Evolutionary conservation across 805 yeast genomes (phyloP).

Genomic region (Lipomyces yamadae): DNA sequence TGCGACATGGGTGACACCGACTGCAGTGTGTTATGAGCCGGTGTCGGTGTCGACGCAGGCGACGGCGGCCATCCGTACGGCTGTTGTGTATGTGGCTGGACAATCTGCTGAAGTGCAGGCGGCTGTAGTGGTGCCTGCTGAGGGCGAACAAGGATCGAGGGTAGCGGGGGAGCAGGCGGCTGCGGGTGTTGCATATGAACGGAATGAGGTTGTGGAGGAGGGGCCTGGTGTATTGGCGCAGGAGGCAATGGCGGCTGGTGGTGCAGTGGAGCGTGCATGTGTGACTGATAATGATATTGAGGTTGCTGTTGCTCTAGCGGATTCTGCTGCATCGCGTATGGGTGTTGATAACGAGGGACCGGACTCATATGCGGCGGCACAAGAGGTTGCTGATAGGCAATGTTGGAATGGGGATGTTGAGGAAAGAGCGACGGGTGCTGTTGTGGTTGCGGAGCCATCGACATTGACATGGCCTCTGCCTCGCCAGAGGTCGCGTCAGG

Average conservation of each 20-base stretch:
- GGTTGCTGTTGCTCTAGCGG: conserved; percentile 18
- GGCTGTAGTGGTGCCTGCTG: conserved; percentile 27
- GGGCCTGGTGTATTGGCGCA: conserved; percentile 10
- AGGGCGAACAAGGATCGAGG: conserved; percentile 10
- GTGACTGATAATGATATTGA: conserved; percentile 11
- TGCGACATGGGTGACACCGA: conserved; percentile 15
- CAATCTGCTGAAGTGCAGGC: conserved; percentile 25
- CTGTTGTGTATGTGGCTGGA: conserved; percentile 14
- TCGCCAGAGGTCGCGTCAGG: conserved; percentile 45
- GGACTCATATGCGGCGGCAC: conserved; percentile 6
- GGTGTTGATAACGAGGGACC: conserved; percentile 17
- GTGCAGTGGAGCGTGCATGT: conserved; percentile 8
- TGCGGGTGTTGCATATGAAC: conserved; percentile 27
- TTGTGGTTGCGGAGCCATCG: conserved; percentile 17
- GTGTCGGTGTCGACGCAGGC: conserved; percentile 55
- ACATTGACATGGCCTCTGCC: conserved; percentile 14
- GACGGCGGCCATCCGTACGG: conserved; percentile 51
- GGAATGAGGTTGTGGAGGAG: conserved; percentile 5
- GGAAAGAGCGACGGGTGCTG: conserved; percentile 7
- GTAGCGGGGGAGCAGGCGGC: conserved; percentile 12
- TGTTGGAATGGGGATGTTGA: conserved; percentile 13
- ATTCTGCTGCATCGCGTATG: conserved; percentile 17
- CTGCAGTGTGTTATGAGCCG: conserved; percentile 27
- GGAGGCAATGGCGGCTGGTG: conserved; percentile 24
- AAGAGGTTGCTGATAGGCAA: conserved; percentile 17